Percentiles rank a stretch among this genome's conserved stretches.
These are phyloP conservation scores for Scheffersomyces spartinae DNA, from an alignment of 805 yeast species.

Conservation along the genomic window DNA sequence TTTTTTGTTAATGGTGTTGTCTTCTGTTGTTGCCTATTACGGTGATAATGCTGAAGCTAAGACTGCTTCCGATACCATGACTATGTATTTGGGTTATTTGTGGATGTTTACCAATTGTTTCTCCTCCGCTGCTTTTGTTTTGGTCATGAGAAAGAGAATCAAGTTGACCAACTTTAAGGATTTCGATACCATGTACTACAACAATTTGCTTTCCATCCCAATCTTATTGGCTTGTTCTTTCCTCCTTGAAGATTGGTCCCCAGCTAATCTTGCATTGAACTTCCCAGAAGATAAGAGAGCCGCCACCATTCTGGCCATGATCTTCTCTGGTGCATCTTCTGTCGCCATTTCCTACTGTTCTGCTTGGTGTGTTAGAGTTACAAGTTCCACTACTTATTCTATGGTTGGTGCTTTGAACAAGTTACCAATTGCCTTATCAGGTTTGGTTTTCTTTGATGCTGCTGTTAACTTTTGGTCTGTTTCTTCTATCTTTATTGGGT, in stretches of 20 bases:
- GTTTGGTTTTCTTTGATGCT: slow-evolving; percentile 89
- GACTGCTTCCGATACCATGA: slow-evolving; percentile 29
- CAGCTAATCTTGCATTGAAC: slow-evolving; percentile 61
- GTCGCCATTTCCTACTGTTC: slow-evolving; percentile 98
- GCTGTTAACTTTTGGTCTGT: slow-evolving; percentile 89
- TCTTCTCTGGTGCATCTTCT: slow-evolving; percentile 86
- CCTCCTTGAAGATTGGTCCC: slow-evolving; percentile 85
- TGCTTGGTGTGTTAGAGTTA: slow-evolving; percentile 99
- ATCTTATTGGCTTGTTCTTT: slow-evolving; percentile 69
- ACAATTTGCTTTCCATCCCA: slow-evolving; percentile 89
- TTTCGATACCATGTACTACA: slow-evolving; percentile 96
- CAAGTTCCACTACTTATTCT: slow-evolving; percentile 95
- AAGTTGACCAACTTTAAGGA: slow-evolving; percentile 95
- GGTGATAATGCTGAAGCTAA: slow-evolving; percentile 50
- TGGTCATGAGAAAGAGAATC: slow-evolving; percentile 95
- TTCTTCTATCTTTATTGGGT: slow-evolving; percentile 85
- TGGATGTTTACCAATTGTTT: slow-evolving; percentile 97
- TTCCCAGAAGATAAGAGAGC: slow-evolving; percentile 65
- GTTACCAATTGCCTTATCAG: slow-evolving; percentile 93
- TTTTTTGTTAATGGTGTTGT: slow-evolving; percentile 83
- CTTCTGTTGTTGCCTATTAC: slow-evolving; percentile 92
- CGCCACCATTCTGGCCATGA: slow-evolving; percentile 69
- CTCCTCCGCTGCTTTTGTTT: slow-evolving; percentile 86
- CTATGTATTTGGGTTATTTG: slow-evolving; percentile 64
- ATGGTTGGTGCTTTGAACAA: slow-evolving; percentile 99